phyloP scores from a whole-genome alignment of 1,284 basidiomycete species.

The Fomitopsis palustris region DNA sequence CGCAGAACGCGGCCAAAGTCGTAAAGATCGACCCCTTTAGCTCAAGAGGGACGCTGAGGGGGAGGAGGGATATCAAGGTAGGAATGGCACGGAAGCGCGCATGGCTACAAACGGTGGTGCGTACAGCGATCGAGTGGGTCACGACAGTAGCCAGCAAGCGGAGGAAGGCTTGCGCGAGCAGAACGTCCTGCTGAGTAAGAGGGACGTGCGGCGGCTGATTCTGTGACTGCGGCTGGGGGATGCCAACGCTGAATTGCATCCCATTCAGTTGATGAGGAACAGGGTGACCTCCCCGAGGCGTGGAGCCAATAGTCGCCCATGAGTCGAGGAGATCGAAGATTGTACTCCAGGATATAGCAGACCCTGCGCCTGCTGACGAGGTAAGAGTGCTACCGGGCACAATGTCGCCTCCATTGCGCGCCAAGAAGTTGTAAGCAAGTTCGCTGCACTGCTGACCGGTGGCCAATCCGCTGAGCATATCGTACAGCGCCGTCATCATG shows the following conservation, averaged over 20 bases:
- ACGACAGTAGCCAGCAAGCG: slow-evolving; percentile 81
- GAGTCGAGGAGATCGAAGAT: slow-evolving; percentile 53
- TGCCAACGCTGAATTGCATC: slow-evolving; percentile 25
- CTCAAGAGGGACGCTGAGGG: slow-evolving; percentile 82
- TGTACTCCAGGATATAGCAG: slow-evolving; percentile 43
- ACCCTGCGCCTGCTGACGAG: slow-evolving; percentile 26
- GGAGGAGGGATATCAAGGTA: slow-evolving; percentile 75
- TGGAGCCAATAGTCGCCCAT: slow-evolving; percentile 38
- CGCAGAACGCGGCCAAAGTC: slow-evolving; percentile 82
- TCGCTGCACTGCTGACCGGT: slow-evolving; percentile 84
- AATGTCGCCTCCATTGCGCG: slow-evolving; percentile 60
- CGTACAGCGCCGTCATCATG: slow-evolving; percentile 79
- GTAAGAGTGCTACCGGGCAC: slow-evolving; percentile 47
- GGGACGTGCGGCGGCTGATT: slow-evolving; percentile 37
- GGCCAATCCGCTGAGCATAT: slow-evolving; percentile 85
- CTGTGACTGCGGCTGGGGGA: slow-evolving; percentile 35
- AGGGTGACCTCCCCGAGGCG: slow-evolving; percentile 23
- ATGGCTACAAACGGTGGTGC: slow-evolving; percentile 77
- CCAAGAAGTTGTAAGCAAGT: slow-evolving; percentile 83
- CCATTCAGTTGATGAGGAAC: slow-evolving; percentile 22
- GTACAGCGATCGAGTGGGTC: slow-evolving; percentile 73
- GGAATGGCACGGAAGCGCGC: slow-evolving; percentile 78
- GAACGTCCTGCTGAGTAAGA: slow-evolving; percentile 69
- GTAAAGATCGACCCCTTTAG: slow-evolving; percentile 88
- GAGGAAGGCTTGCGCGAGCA: slow-evolving; percentile 79